Conservation (phyloP, 257 asterid species). For the Solanum ossicruentum region DNA sequence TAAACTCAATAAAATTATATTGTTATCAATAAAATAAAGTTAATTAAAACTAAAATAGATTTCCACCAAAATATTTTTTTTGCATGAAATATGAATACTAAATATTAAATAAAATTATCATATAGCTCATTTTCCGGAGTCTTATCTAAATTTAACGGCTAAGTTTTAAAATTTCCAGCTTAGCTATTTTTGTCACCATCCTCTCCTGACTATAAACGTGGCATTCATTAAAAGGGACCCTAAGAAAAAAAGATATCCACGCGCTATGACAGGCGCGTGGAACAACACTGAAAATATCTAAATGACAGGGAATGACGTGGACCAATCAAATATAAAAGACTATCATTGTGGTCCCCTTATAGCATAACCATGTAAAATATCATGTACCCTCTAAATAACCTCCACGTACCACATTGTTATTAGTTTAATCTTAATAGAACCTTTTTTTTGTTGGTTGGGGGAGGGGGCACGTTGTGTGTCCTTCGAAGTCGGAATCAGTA, state of each 20-base stretch:
- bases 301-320: neutral
- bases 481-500: neutral
- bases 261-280: neutral
- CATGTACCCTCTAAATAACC: neutral
- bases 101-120: neutral
- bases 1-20: neutral
- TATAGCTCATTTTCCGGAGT: neutral
- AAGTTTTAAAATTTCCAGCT: neutral
- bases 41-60: too few relatives aligned
- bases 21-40: too few relatives aligned
- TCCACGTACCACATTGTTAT: constrained; percentile 15
- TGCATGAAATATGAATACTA: neutral
- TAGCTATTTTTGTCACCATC: neutral
- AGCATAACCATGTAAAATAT: constrained; percentile 10
- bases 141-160: neutral
- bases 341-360: neutral
- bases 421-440: neutral
- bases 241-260: neutral
- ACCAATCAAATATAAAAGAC: neutral
- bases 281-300: constrained; percentile 3
- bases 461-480: too few relatives aligned
- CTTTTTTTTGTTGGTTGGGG: neutral
- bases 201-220: neutral
- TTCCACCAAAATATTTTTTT: too few relatives aligned
- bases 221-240: neutral